Base-by-base conservation (phyloP, 2,329 filamentous ascomycete species). In the Apiospora rasikravindrae region DNA sequence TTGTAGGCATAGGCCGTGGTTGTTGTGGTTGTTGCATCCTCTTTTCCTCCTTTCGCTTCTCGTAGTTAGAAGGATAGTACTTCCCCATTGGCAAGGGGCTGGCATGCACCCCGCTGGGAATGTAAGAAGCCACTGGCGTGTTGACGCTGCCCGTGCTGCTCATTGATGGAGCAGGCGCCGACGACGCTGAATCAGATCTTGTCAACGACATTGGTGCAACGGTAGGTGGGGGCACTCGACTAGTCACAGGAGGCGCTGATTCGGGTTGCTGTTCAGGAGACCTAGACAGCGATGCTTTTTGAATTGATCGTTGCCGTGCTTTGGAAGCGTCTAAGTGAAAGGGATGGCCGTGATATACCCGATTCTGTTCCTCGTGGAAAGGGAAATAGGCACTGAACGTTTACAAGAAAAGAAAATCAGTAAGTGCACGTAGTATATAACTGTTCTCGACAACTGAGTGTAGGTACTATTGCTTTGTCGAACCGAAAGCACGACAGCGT, bases 31-130 rank as follows among this genome's bases (percentile, higher is more conserved):
- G n/a, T n/a, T 57, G 68, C 37, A 24, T 26, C 4, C 71, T 77
- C 69, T 78, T 80, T 57, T 78, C 76, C 11, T 81, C 76, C 69
- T 80, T 81, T 69, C 83, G 78, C 40, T 81, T 83, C 75, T 89
- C 87, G 76, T 90, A 91, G 79, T 91, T 91, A 37, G 88, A 86
- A 0, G 89, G 89, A 72, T 91, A 90, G 76, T 91, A 91, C 80
- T 91, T 91, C 33, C 89, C 89, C 80, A 90, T 83, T 0, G 89
- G 87, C 44, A 89, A 80, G 4, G 84, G 80, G 47, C 80, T 83
- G 49, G 85, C 84, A 69, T 86, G 84, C 49, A 85, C 81, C 2
- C 87, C 87, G 37, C 84, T 84, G 8, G 87, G 86, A 44, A 86
- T 82, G 73, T 88, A 89, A 1, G 87, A 87, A 11, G 87, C 81